Evolutionary conservation across 306 rosid species (phyloP), one percentile per base, ranked within the genome.

Genomic region (Amphicarpaea edgeworthii): DNA sequence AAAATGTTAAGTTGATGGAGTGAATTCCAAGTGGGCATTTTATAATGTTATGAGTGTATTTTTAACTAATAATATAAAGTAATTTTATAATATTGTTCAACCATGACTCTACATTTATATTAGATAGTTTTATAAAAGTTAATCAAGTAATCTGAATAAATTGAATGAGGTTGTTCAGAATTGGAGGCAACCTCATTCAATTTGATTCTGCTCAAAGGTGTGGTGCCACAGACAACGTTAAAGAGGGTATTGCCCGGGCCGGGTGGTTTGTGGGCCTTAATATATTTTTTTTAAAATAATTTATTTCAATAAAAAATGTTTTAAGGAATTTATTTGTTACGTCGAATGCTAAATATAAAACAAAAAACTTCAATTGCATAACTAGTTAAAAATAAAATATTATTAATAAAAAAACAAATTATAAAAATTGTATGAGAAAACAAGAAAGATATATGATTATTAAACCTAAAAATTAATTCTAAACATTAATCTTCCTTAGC

Each of bases 131-230:
- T 24, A 24, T 24, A 1, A 46, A 8, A 46, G n/a, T n/a, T 1
- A 46, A 46, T n/a, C 19, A 46, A n/a, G n/a, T 6, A 6, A 9
- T 53, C 2, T 53, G 23, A 49, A 73, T 59, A 73, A 59, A 58
- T 73, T 58, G 45, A 73, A n/a, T n/a, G n/a, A n/a, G n/a, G n/a
- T 41, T 41, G 43, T 73, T 41, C 30, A 73, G 42, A 58, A 15
- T 57, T 73, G 57, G 43, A 41, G 14, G 57, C 54, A 42, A 73
- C 43, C 55, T 23, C 55, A 1, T 43, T 42, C 32, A 59, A 59
- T 58, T 73, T 34, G 8, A 34, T 34, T 34, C 40, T 34, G 40
- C 38, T 34, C 38, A 34, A 34, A 34, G 38, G 4, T 34, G 38
- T 34, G 38, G 38, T 34, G 38, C 7, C 38, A 34, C 38, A 34